Evolutionary conservation across 2,329 filamentous ascomycete genomes (phyloP).

Genomic region (Epichloe sibirici): DNA sequence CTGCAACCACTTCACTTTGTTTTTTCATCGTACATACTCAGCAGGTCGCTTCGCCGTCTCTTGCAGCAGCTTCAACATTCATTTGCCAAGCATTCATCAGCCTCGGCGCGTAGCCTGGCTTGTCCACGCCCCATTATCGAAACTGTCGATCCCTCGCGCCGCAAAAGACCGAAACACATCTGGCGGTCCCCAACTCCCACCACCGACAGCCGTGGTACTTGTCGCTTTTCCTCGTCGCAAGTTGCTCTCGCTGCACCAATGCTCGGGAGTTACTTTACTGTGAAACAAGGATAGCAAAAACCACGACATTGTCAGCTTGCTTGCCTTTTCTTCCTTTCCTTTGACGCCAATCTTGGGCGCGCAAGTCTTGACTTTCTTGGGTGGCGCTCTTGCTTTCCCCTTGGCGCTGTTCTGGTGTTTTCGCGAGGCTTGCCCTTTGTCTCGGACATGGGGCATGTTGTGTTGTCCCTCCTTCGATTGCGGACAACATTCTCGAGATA

Average conservation of each 20-base stretch:
- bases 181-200: background rate
- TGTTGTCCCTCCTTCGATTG: background rate
- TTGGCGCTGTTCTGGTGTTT: background rate
- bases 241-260: background rate
- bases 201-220: background rate
- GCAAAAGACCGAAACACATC: slow-evolving; percentile 1
- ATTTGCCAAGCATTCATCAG: background rate
- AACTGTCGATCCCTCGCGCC: background rate
- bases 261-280: background rate
- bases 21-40: background rate
- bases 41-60: background rate
- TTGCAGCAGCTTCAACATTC: background rate
- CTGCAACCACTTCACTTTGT: background rate
- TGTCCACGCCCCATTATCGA: background rate
- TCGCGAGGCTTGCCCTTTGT: background rate
- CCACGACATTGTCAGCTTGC: background rate
- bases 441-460: slow-evolving; percentile 1
- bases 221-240: background rate
- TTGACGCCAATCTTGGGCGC: background rate
- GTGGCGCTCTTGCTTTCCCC: background rate
- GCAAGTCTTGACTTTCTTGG: background rate
- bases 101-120: background rate
- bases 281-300: background rate
- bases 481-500: background rate
- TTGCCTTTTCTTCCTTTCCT: background rate